These are phyloP conservation scores for Eruca vesicaria DNA, from an alignment of 441 rosid genomes.

Conservation along the genomic window DNA sequence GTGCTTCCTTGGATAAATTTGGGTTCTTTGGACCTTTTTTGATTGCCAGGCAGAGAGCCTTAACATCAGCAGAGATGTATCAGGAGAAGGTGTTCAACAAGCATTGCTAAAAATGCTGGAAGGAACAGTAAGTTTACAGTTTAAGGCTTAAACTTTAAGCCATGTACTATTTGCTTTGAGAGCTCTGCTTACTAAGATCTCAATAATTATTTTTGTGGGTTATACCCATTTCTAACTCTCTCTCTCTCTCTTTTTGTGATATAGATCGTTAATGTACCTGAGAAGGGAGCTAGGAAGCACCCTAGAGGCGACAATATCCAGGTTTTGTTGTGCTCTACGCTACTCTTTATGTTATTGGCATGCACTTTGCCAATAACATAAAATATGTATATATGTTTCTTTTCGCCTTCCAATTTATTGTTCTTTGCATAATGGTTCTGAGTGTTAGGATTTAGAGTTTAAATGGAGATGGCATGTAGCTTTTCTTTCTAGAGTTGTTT, in stretches of 20 bases:
- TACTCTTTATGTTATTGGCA: constrained; percentile 12
- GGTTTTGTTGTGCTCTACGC: constrained; percentile 43
- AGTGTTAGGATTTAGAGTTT: not conserved
- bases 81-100: constrained; percentile 99
- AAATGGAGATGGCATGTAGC: not conserved
- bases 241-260: constrained; percentile 11
- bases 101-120: constrained; percentile 96
- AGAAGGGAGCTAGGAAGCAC: constrained; percentile 98
- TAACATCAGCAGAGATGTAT: constrained; percentile 97
- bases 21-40: constrained; percentile 23
- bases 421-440: not conserved
- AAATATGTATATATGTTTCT: not conserved
- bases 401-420: not conserved
- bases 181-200: not conserved
- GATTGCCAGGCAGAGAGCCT: constrained; percentile 85
- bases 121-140: constrained; percentile 82
- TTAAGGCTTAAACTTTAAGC: too few relatives aligned
- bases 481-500: not conserved
- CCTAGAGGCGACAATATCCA: constrained; percentile 99
- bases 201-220: not conserved
- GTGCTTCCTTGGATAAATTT: not conserved
- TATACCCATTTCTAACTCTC: constrained; percentile 2
- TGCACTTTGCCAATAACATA: not conserved
- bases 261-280: constrained; percentile 97
- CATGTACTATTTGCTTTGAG: constrained; percentile 5